Evolutionary conservation across 257 asterid genomes (phyloP).

Genomic region (Lavandula angustifolia): DNA sequence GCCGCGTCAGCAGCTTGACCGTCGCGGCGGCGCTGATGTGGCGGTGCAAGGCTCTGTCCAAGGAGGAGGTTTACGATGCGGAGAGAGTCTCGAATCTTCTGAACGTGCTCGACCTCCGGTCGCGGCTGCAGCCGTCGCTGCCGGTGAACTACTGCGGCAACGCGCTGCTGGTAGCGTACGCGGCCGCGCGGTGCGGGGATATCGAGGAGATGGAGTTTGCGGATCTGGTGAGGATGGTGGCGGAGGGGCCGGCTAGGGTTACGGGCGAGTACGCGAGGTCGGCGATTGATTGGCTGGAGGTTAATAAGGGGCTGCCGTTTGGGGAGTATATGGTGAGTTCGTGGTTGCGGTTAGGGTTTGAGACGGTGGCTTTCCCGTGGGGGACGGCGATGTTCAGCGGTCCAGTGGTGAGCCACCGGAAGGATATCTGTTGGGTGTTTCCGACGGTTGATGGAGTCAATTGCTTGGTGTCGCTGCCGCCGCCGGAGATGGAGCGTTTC

Average conservation of each 20-base stretch:
- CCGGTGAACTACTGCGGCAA: constrained; percentile 63
- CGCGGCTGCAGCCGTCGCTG: constrained; percentile 60
- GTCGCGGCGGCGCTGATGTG: constrained; percentile 56
- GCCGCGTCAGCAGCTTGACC: constrained; percentile 45
- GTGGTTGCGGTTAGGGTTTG: constrained; percentile 71
- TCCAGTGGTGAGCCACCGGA: constrained; percentile 51
- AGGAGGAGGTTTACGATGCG: not conserved
- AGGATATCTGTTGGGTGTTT: constrained; percentile 44
- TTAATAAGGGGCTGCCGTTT: constrained; percentile 64
- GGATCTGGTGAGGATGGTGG: constrained; percentile 48
- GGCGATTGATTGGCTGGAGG: constrained; percentile 68
- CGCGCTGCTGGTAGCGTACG: constrained; percentile 51
- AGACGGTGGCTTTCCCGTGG: constrained; percentile 67
- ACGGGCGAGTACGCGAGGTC: constrained; percentile 64
- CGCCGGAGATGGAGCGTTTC: constrained; percentile 38
- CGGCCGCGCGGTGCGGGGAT: constrained; percentile 46
- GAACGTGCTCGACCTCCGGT: constrained; percentile 57
- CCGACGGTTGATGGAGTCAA: constrained; percentile 34
- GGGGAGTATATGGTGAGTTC: constrained; percentile 81
- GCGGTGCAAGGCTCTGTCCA: constrained; percentile 72
- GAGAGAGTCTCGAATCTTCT: constrained; percentile 48
- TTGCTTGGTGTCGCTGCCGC: constrained; percentile 43
- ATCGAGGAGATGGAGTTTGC: constrained; percentile 37
- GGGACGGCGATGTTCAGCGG: constrained; percentile 63
- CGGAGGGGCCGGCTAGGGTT: constrained; percentile 46